Percentiles rank a stretch among this genome's conserved stretches.
Evolutionary conservation across 1,284 basidiomycete genomes (phyloP).

Genomic region (Mycena sp.): DNA sequence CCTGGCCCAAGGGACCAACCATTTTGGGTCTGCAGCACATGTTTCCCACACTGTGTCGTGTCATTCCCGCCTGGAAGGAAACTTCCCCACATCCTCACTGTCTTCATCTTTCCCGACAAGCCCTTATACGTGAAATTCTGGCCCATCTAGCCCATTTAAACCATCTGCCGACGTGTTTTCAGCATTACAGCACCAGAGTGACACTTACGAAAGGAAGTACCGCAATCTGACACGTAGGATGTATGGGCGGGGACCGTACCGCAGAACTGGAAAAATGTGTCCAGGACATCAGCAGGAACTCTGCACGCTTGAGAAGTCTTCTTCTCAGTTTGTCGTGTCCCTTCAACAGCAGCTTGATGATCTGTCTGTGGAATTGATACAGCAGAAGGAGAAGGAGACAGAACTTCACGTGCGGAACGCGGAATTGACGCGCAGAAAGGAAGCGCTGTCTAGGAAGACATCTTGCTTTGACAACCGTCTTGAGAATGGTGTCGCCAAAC

Average conservation of each 20-base stretch:
- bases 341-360: conserved; percentile 4
- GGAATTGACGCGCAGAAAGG: not conserved
- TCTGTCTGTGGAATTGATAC: not conserved
- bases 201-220: not conserved
- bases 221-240: not conserved
- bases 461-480: not conserved
- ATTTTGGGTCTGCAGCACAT: not conserved
- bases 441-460: not conserved
- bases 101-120: not conserved
- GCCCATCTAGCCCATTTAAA: not conserved
- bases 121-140: not conserved
- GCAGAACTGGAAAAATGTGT: not conserved
- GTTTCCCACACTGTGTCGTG: not conserved
- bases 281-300: not conserved
- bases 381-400: not conserved
- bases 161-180: not conserved
- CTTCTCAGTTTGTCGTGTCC: not conserved
- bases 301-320: not conserved
- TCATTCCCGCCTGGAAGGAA: not conserved
- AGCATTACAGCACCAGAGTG: too few relatives aligned
- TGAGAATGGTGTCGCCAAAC: not conserved
- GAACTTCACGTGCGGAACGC: not conserved
- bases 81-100: not conserved
- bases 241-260: not conserved
- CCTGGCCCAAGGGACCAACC: not conserved